Conservation (phyloP, 2,329 filamentous ascomycete genomes). For the Pestalotiopsis sp. region DNA sequence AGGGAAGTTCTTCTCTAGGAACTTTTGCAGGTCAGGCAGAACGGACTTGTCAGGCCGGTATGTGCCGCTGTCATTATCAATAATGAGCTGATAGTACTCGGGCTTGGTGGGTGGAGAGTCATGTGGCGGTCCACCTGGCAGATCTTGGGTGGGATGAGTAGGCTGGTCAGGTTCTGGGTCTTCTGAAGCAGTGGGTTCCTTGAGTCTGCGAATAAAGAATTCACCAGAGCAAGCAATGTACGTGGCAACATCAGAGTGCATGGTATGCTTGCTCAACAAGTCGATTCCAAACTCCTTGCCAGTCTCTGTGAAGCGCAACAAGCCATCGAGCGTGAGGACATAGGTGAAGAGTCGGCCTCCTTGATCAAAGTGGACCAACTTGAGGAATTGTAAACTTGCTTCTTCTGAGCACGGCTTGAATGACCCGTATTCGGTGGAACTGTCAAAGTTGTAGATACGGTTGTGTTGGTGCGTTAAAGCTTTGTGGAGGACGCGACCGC, state of each 20-base stretch:
- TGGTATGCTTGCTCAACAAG: conserved; percentile 90
- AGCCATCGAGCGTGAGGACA: conserved; percentile 82
- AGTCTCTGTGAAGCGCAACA: conserved; percentile 91
- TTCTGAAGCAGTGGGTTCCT: conserved; percentile 47
- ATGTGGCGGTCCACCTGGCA: conserved; percentile 50
- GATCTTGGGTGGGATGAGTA: conserved; percentile 55
- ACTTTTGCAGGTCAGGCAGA: conserved; percentile 71
- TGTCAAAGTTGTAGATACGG: conserved; percentile 87
- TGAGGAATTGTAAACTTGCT: conserved; percentile 79
- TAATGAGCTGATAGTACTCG: conserved; percentile 79
- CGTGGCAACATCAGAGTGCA: conserved; percentile 90
- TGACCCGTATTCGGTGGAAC: conserved; percentile 71
- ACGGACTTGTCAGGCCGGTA: conserved; percentile 84
- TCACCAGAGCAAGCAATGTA: conserved; percentile 94
- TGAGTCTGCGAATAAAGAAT: conserved; percentile 80
- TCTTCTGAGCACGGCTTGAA: conserved; percentile 70
- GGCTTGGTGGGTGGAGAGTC: conserved; percentile 48
- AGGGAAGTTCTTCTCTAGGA: conserved; percentile 74
- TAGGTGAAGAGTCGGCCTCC: conserved; percentile 91
- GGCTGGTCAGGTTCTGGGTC: conserved; percentile 45
- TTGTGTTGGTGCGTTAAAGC: conserved; percentile 89
- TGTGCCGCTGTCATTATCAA: conserved; percentile 94
- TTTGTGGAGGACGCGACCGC: conserved; percentile 80
- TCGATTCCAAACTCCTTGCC: conserved; percentile 96
- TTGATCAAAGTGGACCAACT: conserved; percentile 83